Conservation (phyloP, 768 basidiomycete species). For the Calocera viscosa region DNA sequence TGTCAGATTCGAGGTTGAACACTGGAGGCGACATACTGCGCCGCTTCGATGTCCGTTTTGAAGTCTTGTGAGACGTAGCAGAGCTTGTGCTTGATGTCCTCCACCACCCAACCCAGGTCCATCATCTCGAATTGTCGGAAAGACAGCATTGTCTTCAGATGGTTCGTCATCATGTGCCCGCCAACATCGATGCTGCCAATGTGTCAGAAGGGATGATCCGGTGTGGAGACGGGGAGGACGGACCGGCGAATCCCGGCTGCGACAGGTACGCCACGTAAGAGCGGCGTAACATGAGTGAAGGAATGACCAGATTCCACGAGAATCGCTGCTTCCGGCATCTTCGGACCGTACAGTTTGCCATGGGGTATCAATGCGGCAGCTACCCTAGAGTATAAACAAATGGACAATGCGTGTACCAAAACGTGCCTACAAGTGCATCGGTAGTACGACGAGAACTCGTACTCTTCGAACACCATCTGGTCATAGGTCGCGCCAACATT, state of each 20-base stretch:
- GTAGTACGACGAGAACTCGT: slow-evolving; percentile 75
- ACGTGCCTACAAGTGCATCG: slow-evolving; percentile 55
- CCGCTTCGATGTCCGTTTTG: slow-evolving; percentile 57
- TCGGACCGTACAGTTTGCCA: slow-evolving; percentile 51
- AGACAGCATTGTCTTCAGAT: slow-evolving; percentile 83
- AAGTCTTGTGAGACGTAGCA: slow-evolving; percentile 71
- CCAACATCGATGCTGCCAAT: slow-evolving; percentile 74
- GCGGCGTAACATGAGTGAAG: slow-evolving; percentile 82
- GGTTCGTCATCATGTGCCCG: slow-evolving; percentile 89
- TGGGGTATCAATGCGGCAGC: slow-evolving; percentile 70
- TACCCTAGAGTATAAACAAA: slow-evolving; percentile 24
- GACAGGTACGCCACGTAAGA: slow-evolving; percentile 59
- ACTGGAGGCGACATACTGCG: slow-evolving; percentile 45
- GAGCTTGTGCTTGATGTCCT: slow-evolving; percentile 80
- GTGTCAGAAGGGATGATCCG: slow-evolving; percentile 12
- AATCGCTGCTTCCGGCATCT: slow-evolving; percentile 60
- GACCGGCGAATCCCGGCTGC: slow-evolving; percentile 78
- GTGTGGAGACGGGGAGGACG: slow-evolving; percentile 14
- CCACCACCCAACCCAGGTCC: slow-evolving; percentile 90
- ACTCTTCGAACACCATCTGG: slow-evolving; percentile 93
- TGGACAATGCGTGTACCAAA: slow-evolving; percentile 9
- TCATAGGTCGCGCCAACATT: slow-evolving; percentile 88
- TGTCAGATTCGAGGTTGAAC: background rate
- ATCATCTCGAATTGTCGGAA: slow-evolving; percentile 98
- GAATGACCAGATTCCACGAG: slow-evolving; percentile 88